phyloP scores from a whole-genome alignment of 805 yeast species.

The Blastobotrys terrestris region DNA sequence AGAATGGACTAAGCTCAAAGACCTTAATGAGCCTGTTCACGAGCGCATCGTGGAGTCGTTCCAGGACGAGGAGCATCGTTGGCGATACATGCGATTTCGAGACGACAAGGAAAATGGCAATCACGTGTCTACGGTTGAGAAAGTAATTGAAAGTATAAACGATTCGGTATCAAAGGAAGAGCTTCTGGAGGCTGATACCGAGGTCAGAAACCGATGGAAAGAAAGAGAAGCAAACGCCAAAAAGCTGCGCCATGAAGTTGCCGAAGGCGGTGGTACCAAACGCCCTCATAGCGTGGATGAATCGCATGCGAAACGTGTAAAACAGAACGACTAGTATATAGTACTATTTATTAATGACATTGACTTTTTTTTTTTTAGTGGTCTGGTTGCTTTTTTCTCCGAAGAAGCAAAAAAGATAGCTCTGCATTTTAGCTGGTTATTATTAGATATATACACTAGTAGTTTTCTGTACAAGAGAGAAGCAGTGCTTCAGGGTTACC shows the following conservation, averaged over 20 bases:
- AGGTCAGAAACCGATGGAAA: slow-evolving; percentile 58
- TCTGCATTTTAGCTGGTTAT: no score
- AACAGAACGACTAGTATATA: background rate
- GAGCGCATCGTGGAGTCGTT: slow-evolving; percentile 86
- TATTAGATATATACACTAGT: slow-evolving; percentile 16
- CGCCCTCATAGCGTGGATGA: background rate
- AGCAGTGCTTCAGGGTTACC: slow-evolving; percentile 57
- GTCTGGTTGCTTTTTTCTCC: no score
- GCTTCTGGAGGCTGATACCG: slow-evolving; percentile 49
- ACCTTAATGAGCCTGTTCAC: slow-evolving; percentile 70
- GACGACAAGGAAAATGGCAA: slow-evolving; percentile 91
- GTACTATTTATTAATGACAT: background rate
- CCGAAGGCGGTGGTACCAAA: background rate
- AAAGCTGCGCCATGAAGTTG: background rate
- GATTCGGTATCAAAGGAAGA: slow-evolving; percentile 84
- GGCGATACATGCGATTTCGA: slow-evolving; percentile 85
- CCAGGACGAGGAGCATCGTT: slow-evolving; percentile 56
- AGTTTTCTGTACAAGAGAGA: slow-evolving; percentile 34
- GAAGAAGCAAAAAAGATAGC: no score
- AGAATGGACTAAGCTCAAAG: slow-evolving; percentile 76
- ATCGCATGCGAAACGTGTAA: background rate
- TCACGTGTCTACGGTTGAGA: slow-evolving; percentile 72
- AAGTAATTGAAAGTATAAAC: slow-evolving; percentile 73
- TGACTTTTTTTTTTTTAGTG: slow-evolving; percentile 11
- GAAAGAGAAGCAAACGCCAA: slow-evolving; percentile 34